Percentiles rank a stretch among this genome's conserved stretches.
These are phyloP conservation scores for Hibiscus tridactylites DNA, from an alignment of 345 rosid genomes.

Conservation along the genomic window DNA sequence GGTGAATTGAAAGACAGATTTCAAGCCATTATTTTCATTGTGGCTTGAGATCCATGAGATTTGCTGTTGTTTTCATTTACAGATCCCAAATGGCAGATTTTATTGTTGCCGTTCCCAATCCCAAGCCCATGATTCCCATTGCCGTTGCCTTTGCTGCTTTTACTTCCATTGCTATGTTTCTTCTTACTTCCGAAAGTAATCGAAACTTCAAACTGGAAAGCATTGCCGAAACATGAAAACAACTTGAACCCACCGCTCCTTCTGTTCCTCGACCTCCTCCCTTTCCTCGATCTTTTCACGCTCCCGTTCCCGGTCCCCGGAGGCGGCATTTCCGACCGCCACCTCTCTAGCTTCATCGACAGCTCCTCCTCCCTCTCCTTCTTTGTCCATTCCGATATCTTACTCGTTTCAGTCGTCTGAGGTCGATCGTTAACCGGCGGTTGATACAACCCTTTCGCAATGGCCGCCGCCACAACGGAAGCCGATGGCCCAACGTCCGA, in stretches of 20 bases:
- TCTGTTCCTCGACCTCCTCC: constrained; percentile 17
- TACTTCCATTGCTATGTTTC: constrained; percentile 17
- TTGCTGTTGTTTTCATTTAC: constrained; percentile 31
- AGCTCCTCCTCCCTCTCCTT: constrained; percentile 39
- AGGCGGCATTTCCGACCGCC: constrained; percentile 56
- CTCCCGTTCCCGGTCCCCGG: constrained; percentile 4
- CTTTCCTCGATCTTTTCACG: constrained; percentile 8
- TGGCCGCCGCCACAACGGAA: constrained; percentile 91
- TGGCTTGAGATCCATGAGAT: background rate
- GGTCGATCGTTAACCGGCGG: constrained; percentile 20
- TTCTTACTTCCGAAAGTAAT: constrained; percentile 57
- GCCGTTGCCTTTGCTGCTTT: background rate
- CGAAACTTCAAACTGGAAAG: constrained; percentile 70
- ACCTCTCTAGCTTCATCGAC: constrained; percentile 53
- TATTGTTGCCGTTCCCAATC: constrained; percentile 7
- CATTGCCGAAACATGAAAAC: constrained; percentile 80
- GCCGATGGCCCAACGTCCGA: constrained; percentile 92
- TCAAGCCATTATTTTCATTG: background rate
- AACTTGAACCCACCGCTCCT: constrained; percentile 23
- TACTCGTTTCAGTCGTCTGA: constrained; percentile 13
- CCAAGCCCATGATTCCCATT: background rate
- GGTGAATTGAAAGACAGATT: background rate
- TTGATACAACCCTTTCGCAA: constrained; percentile 74
- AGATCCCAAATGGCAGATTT: constrained; percentile 40
- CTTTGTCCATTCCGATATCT: constrained; percentile 48